A percentile compares a stretch with the other conserved stretches of the same genome.
Evolutionary conservation across 495 filamentous ascomycete species (phyloP).

Genomic region (Sphaerosporella brunnea): DNA sequence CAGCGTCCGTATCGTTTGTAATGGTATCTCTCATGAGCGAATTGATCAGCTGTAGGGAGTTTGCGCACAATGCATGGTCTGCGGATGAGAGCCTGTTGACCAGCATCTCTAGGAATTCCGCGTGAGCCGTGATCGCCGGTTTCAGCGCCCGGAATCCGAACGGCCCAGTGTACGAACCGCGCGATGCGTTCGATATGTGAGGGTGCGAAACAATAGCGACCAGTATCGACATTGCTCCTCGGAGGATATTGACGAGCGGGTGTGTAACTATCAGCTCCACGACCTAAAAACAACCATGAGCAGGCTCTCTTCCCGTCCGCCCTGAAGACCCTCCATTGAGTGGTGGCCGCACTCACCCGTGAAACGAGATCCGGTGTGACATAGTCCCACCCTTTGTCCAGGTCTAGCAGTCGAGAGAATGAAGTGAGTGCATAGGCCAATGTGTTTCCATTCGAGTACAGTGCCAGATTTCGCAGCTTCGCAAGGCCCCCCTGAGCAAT

Average conservation of each 20-base stretch:
- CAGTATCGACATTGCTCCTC: conserved; percentile 90
- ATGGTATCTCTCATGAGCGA: conserved; percentile 86
- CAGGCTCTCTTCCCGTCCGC: too few species aligned
- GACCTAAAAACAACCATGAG: conserved; percentile 39
- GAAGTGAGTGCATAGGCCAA: conserved; percentile 85
- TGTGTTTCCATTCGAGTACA: conserved; percentile 79
- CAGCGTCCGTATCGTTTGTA: conserved; percentile 52
- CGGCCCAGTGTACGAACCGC: conserved; percentile 28
- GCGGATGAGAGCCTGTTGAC: conserved; percentile 76
- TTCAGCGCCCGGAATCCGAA: conserved; percentile 84
- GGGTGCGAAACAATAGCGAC: conserved; percentile 83
- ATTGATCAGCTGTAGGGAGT: conserved; percentile 87
- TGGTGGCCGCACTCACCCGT: conserved; percentile 35
- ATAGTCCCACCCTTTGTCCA: conserved; percentile 92
- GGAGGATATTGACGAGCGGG: conserved; percentile 89
- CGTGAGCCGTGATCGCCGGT: conserved; percentile 75
- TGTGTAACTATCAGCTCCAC: conserved; percentile 91
- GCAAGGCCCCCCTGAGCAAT: conserved; percentile 71
- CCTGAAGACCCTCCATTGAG: too few species aligned
- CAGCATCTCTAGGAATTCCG: conserved; percentile 86
- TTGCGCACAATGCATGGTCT: conserved; percentile 91
- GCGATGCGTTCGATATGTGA: conserved; percentile 32
- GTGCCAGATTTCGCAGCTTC: conserved; percentile 60
- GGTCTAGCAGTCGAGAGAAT: conserved; percentile 68
- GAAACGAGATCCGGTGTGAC: conserved; percentile 50